Evolutionary conservation across 1,284 basidiomycete species (phyloP), one percentile per base, ranked within the genome.

Genomic region (Sporisorium sorghi): DNA sequence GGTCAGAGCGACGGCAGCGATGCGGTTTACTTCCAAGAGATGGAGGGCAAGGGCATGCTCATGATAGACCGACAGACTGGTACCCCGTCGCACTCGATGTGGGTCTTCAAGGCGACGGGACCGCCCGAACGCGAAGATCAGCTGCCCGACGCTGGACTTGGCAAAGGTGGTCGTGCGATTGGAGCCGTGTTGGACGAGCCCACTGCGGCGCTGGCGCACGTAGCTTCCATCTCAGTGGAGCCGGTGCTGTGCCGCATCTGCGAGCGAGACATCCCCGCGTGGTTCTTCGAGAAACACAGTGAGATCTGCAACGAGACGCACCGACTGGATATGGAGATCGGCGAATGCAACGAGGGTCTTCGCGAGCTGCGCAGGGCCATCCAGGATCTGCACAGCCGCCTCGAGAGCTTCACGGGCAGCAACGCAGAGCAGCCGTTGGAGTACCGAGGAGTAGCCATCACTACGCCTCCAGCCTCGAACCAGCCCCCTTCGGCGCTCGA

Each of bases 271-370:
- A 92, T 99, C 58, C 95, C 97, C 2, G 92, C 96, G 63, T 99
- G 97, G 95, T 99, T 96, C 87, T 99, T 99, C 84, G 97, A 98
- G 86, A 98, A 98, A 87, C 97, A 99, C 87, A 98, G 95, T 87
- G 97, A 99, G 86, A 99, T 96, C 11, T 99, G 97, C 85, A 93
- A 91, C 79, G 97, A 98, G 86, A 91, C 94, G 1, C 97, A 99
- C 85, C 91, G 94, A 46, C 88, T 99, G 71, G 97, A 99, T 86
- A 94, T 96, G 42, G 94, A 97, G 86, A 94, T 99, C 70, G 87
- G 89, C 30, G 92, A 94, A 81, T 93, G 91, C 87, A 97, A 99
- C 86, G 97, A 99, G 84, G 91, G 90, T 26, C 91, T 99, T 58
- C 86, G 88, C 11, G 97, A 99, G 82, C 88, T 99, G 55, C 89